These are phyloP conservation scores for Ailanthus altissimus DNA, from an alignment of 345 rosid species.

Conservation along the genomic window DNA sequence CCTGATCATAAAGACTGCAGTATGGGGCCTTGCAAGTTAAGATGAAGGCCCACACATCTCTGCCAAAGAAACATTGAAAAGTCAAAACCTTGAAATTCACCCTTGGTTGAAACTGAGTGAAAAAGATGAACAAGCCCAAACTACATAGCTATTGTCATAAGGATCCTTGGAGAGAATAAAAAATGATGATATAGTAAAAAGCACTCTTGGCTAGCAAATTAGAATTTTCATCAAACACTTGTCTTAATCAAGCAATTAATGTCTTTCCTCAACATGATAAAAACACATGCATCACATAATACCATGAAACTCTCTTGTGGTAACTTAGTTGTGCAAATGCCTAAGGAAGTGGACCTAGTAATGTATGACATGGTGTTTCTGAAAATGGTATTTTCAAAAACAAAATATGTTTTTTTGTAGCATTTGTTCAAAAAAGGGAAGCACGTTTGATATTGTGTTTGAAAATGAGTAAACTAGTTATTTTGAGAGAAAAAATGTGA, in stretches of 20 bases:
- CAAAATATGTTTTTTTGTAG: background rate
- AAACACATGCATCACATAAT: background rate
- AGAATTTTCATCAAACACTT: background rate
- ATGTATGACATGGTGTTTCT: background rate
- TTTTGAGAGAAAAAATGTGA: background rate
- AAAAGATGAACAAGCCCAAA: background rate
- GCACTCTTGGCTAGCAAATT: background rate
- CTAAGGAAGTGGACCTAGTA: background rate
- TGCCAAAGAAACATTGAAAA: slow-evolving; percentile 39
- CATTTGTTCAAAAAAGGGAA: background rate
- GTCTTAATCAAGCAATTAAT: background rate
- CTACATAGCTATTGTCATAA: background rate
- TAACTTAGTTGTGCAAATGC: background rate
- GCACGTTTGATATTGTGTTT: background rate
- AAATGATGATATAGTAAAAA: background rate
- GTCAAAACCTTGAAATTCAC: slow-evolving; percentile 23
- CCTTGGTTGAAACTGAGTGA: slow-evolving; percentile 4
- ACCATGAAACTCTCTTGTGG: background rate
- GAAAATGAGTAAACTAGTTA: background rate
- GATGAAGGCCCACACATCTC: slow-evolving; percentile 98
- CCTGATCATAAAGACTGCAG: slow-evolving; percentile 96
- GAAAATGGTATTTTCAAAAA: background rate
- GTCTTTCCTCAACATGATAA: background rate
- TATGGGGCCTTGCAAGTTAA: slow-evolving; percentile 89
- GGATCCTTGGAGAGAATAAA: background rate